These are phyloP conservation scores for Fusarium sp. DNA, from an alignment of 2,329 filamentous ascomycete genomes.

Conservation along the genomic window DNA sequence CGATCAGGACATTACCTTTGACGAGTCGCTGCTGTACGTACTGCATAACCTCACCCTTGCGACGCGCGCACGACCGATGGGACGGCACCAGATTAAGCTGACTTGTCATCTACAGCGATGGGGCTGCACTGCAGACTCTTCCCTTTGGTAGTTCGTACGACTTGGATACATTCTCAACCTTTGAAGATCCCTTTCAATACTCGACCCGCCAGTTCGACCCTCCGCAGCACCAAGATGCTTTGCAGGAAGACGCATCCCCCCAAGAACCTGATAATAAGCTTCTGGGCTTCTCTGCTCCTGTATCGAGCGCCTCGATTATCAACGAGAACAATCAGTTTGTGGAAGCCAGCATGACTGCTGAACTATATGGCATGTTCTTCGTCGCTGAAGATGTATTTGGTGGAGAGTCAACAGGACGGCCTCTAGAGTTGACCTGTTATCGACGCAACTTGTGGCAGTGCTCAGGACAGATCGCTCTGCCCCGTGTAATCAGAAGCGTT, in stretches of 20 bases:
- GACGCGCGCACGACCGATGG: constrained; percentile 23
- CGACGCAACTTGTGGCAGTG: constrained; percentile 95
- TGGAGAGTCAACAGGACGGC: constrained; percentile 65
- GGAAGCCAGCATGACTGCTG: constrained; percentile 75
- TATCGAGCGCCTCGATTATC: constrained; percentile 69
- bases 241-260: constrained; percentile 61
- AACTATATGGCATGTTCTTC: constrained; percentile 90
- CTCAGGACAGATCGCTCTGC: constrained; percentile 84
- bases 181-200: constrained; percentile 74
- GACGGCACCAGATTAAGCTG: constrained; percentile 19
- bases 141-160: constrained; percentile 71
- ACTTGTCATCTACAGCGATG: constrained; percentile 47
- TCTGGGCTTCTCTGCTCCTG: constrained; percentile 76
- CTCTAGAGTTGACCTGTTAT: constrained; percentile 91
- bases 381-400: constrained; percentile 84
- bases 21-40: constrained; percentile 66
- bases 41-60: constrained; percentile 13
- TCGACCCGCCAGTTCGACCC: constrained; percentile 61
- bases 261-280: constrained; percentile 75
- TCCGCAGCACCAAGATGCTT: constrained; percentile 56
- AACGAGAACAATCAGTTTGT: constrained; percentile 73
- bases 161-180: constrained; percentile 69
- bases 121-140: constrained; percentile 50
- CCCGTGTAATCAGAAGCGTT: constrained; percentile 76
- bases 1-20: constrained; percentile 64